These are phyloP conservation scores for Murraya koenigii DNA, from an alignment of 345 rosid genomes.

Conservation along the genomic window DNA sequence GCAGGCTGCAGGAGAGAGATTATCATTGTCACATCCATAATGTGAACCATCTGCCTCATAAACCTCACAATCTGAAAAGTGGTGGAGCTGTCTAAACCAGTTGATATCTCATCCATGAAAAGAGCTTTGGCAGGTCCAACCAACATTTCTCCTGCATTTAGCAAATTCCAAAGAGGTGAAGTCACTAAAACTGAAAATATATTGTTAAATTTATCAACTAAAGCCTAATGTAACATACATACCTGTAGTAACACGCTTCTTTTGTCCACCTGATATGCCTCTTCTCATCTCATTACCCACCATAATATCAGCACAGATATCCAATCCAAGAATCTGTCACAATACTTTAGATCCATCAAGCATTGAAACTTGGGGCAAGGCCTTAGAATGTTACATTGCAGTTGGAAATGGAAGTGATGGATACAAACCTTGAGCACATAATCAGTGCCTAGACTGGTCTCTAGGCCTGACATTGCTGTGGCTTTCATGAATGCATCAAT, in stretches of 20 bases:
- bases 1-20: slow-evolving; percentile 66
- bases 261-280: slow-evolving; percentile 67
- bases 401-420: slow-evolving; percentile 4
- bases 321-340: slow-evolving; percentile 52
- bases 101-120: slow-evolving; percentile 68
- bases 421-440: slow-evolving; percentile 62
- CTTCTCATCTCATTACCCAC: slow-evolving; percentile 66
- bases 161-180: background rate
- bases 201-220: background rate
- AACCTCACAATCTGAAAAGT: slow-evolving; percentile 51
- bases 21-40: slow-evolving; percentile 55
- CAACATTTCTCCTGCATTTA: slow-evolving; percentile 62
- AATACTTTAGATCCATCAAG: background rate
- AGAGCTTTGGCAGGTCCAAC: slow-evolving; percentile 65
- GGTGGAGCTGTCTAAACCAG: slow-evolving; percentile 66
- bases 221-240: background rate
- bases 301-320: slow-evolving; percentile 52
- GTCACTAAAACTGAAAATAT: background rate
- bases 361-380: background rate
- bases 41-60: slow-evolving; percentile 63
- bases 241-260: slow-evolving; percentile 63
- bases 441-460: slow-evolving; percentile 47
- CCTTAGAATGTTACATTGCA: background rate
- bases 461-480: slow-evolving; percentile 40
- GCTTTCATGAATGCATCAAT: slow-evolving; percentile 75